Base-by-base conservation (phyloP, 352 stramenopile species). In the Phytophthora cactorum region DNA sequence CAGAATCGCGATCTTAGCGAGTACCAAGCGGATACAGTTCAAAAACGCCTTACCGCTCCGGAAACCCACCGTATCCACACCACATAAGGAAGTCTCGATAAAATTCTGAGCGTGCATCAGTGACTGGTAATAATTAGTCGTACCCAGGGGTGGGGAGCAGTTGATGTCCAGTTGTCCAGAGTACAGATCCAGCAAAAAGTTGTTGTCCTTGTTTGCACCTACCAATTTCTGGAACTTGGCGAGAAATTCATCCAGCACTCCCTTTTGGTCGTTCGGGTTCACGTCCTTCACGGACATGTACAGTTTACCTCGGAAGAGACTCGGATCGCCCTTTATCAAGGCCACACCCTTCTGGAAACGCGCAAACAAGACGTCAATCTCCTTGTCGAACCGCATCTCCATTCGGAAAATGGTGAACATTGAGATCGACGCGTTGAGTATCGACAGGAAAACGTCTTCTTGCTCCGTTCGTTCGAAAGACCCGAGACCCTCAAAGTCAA, bases 261-360 rank as follows among this genome's bases (percentile, higher is more conserved):
- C 74, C 1, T 65, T 54, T 51, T 89, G 73, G 31, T 92, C 86
- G 59, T 92, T 89, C 3, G 82, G 77, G 43, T 93, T 92, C n/a
- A 91, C 81, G 22, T 93, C 83, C 52, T 92, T 92, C n/a, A 91
- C 81, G 5, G 78, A 82, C 81, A 91, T 88, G 66, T 82, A 89
- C 10, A 93, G 56, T n/a, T 81, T 86, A 0, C 83, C 83, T 8
- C n/a, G n/a, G n/a, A n/a, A n/a, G n/a, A n/a, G n/a, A n/a, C n/a
- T n/a, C n/a, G n/a, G n/a, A n/a, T n/a, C n/a, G n/a, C n/a, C n/a
- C n/a, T n/a, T n/a, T n/a, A n/a, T n/a, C n/a, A n/a, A n/a, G n/a
- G n/a, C n/a, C n/a, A n/a, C n/a, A n/a, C n/a, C n/a, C n/a, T n/a
- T n/a, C n/a, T n/a, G n/a, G n/a, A n/a, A n/a, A n/a, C n/a, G n/a